phyloP scores from a whole-genome alignment of 352 stramenopile genomes.

The Pythium utonaiense region DNA sequence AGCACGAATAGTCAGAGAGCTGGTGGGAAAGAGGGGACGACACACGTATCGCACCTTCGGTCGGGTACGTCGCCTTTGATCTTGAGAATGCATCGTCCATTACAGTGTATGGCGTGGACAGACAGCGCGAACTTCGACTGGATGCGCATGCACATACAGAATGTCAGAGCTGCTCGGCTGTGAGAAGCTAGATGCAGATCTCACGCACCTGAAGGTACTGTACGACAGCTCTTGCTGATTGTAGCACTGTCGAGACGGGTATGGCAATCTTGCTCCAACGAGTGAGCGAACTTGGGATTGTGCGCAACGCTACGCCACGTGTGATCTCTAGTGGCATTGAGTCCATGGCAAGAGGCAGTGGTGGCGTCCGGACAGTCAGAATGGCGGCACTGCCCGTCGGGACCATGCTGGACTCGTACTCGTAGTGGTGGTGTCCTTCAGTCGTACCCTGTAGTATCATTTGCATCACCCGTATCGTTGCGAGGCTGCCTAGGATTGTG shows the following conservation, averaged over 20 bases:
- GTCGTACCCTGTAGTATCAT: neutral
- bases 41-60: no score
- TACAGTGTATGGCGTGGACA: neutral
- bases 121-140: constrained; percentile 11
- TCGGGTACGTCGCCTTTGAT: neutral
- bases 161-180: no score
- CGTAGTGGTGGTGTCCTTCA: neutral
- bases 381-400: neutral
- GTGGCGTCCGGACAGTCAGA: neutral
- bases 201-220: constrained; percentile 33
- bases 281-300: constrained; percentile 30
- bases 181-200: no score
- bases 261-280: constrained; percentile 35
- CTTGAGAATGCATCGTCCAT: constrained; percentile 1
- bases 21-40: no score
- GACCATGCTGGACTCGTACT: neutral
- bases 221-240: constrained; percentile 21
- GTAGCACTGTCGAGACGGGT: constrained; percentile 21
- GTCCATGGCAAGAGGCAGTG: constrained; percentile 2
- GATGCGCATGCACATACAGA: no score
- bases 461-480: constrained; percentile 30
- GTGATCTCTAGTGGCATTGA: constrained; percentile 33
- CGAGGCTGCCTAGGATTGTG: constrained; percentile 29
- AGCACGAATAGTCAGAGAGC: no score
- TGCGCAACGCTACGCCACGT: constrained; percentile 24